Evolutionary conservation across 2,329 filamentous ascomycete genomes (phyloP).

Genomic region (Trichoderma koningiopsis): DNA sequence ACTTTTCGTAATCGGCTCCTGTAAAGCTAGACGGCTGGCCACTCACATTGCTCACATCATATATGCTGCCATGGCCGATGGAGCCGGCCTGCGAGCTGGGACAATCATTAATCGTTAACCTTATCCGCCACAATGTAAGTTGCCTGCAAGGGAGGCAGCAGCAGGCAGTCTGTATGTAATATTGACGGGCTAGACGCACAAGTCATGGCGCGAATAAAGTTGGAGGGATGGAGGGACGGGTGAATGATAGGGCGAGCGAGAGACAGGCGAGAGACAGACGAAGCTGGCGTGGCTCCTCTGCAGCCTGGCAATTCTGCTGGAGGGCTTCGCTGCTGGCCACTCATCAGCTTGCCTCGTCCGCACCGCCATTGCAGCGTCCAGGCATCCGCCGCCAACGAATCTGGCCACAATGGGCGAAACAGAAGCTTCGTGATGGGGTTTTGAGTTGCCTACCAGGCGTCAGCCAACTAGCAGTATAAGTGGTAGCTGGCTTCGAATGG

Average conservation of each 20-base stretch:
- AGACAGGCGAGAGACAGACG: neutral
- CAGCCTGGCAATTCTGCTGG: neutral
- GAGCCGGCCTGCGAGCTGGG: slow-evolving; percentile 12
- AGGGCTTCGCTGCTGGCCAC: neutral
- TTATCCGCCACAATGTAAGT: slow-evolving; percentile 17
- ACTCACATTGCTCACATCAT: neutral
- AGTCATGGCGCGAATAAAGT: neutral
- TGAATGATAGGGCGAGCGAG: neutral
- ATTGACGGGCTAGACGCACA: neutral
- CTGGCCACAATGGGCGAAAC: neutral
- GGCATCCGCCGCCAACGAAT: slow-evolving; percentile 7
- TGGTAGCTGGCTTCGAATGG: neutral
- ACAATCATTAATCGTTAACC: neutral
- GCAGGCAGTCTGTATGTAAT: neutral
- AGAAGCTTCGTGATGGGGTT: neutral
- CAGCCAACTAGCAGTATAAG: neutral
- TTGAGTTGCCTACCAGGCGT: slow-evolving; percentile 11
- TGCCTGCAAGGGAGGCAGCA: neutral
- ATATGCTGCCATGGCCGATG: slow-evolving; percentile 3
- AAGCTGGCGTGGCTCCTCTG: slow-evolving; percentile 24
- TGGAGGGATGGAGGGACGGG: neutral
- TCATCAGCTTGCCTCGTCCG: slow-evolving; percentile 3
- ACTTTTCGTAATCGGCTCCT: slow-evolving; percentile 9
- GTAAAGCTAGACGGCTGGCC: neutral
- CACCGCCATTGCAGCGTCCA: slow-evolving; percentile 3